phyloP scores from a whole-genome alignment of 495 filamentous ascomycete genomes.

The Neurospora intermedia region DNA sequence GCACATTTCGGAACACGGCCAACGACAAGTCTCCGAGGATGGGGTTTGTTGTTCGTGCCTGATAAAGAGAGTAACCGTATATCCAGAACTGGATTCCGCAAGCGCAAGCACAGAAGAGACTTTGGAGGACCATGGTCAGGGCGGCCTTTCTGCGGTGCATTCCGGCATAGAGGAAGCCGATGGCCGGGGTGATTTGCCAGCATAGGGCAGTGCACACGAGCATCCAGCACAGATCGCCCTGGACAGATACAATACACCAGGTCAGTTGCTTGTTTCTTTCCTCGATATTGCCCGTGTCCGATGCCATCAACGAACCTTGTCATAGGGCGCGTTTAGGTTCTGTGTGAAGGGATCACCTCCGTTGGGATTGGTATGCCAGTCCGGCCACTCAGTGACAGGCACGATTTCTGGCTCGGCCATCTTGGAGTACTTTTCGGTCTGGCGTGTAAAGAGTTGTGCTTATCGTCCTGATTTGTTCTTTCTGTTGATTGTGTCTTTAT shows the following conservation, averaged over 20 bases:
- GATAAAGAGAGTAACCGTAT: constrained; percentile 89
- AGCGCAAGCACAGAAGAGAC: constrained; percentile 74
- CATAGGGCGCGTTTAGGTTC: constrained; percentile 8
- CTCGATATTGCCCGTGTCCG: neutral
- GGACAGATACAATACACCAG: neutral
- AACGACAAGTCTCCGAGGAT: constrained; percentile 78
- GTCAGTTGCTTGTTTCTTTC: neutral
- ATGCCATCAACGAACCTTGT: constrained; percentile 2
- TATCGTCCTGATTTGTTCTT: neutral
- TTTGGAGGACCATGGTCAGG: constrained; percentile 84
- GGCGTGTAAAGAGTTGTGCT: neutral
- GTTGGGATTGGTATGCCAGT: constrained; percentile 9
- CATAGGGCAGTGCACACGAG: constrained; percentile 17
- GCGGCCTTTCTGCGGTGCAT: constrained; percentile 88
- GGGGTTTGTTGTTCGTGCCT: constrained; percentile 70
- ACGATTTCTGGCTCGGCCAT: constrained; percentile 2
- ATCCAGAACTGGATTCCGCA: constrained; percentile 96
- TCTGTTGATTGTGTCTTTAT: neutral
- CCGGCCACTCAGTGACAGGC: constrained; percentile 12
- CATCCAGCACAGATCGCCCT: constrained; percentile 10
- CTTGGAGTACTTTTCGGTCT: neutral
- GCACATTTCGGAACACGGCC: constrained; percentile 64
- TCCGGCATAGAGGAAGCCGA: constrained; percentile 94
- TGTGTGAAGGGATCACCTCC: constrained; percentile 12
- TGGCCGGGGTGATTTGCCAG: constrained; percentile 53